These are phyloP conservation scores for Liquidambar formosana DNA, from an alignment of 164 flowering plant species.

Conservation along the genomic window DNA sequence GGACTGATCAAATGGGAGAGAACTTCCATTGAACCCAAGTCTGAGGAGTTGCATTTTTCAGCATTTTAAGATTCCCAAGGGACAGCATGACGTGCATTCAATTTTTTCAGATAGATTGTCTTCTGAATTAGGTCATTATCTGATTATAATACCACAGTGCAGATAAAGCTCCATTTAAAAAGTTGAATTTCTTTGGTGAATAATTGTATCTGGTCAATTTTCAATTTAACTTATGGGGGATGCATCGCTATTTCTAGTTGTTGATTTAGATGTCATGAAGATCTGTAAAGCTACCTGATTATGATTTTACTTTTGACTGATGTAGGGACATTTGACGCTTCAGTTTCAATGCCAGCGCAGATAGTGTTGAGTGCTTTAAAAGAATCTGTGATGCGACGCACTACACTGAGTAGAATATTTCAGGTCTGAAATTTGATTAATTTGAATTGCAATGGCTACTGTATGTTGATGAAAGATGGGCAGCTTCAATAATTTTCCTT, in stretches of 20 bases:
- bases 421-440: conserved; percentile 43
- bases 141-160: conserved; percentile 8
- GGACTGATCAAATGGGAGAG: conserved; percentile 85
- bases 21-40: conserved; percentile 53
- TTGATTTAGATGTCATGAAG: neutral
- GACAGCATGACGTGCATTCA: conserved; percentile 17
- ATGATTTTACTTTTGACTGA: conserved; percentile 2
- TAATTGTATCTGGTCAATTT: neutral
- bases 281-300: neutral
- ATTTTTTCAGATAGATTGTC: conserved; percentile 18
- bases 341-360: conserved; percentile 44
- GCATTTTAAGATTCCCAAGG: neutral
- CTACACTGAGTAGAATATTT: conserved; percentile 38
- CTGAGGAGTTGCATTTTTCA: conserved; percentile 23
- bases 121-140: conserved; percentile 21
- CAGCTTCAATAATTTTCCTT: too few relatives aligned
- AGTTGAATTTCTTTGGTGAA: conserved; percentile 5
- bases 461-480: too few relatives aligned
- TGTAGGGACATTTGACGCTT: conserved; percentile 25
- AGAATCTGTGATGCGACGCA: conserved; percentile 68
- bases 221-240: too few relatives aligned
- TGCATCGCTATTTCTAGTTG: neutral
- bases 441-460: neutral
- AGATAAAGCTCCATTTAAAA: neutral
- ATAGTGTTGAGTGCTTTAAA: conserved; percentile 59